Evolutionary conservation across 805 yeast species (phyloP).

Genomic region (Pichia gijzeniarum): DNA sequence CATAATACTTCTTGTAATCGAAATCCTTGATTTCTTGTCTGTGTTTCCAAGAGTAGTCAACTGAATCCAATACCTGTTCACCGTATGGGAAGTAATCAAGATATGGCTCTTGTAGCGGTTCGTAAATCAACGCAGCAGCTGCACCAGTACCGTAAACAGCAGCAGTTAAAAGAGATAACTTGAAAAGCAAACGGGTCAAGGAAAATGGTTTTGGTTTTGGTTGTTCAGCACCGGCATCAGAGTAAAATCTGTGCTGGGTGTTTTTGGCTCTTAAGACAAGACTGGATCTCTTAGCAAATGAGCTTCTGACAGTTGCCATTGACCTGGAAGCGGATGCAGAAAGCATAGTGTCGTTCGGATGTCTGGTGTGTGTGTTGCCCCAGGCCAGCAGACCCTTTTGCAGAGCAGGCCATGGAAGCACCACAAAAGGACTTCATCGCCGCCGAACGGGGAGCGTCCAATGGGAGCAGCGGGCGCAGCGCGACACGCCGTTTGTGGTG

Average conservation of each 20-base stretch:
- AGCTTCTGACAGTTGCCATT: constrained; percentile 8
- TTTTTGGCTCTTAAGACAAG: constrained; percentile 3
- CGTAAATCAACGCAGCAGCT: constrained; percentile 48
- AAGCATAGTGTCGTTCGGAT: not conserved
- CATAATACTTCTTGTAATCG: constrained; percentile 9
- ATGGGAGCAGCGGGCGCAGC: too few species aligned
- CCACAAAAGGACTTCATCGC: too few species aligned
- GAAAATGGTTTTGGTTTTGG: constrained; percentile 17
- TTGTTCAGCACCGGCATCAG: not conserved
- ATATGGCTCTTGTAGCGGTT: constrained; percentile 54
- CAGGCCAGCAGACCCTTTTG: too few species aligned
- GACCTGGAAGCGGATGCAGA: constrained; percentile 8
- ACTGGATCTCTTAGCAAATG: constrained; percentile 11
- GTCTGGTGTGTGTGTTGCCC: too few species aligned
- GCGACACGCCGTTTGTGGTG: not conserved
- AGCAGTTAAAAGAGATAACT: constrained; percentile 22
- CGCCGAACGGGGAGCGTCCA: too few species aligned
- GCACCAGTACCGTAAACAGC: constrained; percentile 52
- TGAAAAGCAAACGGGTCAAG: constrained; percentile 23
- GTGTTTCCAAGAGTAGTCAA: constrained; percentile 35
- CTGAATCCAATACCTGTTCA: constrained; percentile 43
- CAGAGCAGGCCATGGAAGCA: too few species aligned
- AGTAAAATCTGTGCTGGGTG: constrained; percentile 10
- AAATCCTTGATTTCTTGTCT: constrained; percentile 19
- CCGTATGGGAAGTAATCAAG: constrained; percentile 61